These are phyloP conservation scores for Tritrichomonas foetus DNA, from an alignment of 208 protist species.

Conservation along the genomic window DNA sequence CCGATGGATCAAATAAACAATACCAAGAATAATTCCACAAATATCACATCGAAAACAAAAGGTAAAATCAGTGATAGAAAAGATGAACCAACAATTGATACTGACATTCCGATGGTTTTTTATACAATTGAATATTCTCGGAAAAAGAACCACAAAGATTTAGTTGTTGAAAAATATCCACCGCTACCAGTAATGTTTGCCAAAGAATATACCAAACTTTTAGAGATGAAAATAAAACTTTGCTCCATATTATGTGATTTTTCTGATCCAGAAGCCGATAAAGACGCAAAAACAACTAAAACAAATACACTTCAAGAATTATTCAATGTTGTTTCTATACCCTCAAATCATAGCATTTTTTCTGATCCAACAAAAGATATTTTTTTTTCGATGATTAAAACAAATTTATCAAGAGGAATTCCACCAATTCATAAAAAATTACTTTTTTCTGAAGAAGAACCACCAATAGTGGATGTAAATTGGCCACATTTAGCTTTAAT, in stretches of 20 bases:
- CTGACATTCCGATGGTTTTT: neutral
- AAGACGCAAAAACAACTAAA: neutral
- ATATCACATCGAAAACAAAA: too few species aligned
- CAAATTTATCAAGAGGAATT: neutral
- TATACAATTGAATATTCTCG: neutral
- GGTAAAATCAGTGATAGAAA: too few species aligned
- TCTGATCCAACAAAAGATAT: neutral
- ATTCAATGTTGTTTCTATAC: neutral
- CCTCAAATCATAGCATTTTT: neutral
- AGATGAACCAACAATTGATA: neutral
- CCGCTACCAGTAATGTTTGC: too few species aligned
- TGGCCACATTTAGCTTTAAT: neutral
- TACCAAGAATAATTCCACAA: too few species aligned
- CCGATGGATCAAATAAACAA: too few species aligned
- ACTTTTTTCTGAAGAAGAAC: neutral
- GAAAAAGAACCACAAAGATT: neutral
- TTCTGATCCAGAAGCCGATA: neutral
- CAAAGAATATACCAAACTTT: neutral
- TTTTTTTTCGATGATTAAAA: neutral
- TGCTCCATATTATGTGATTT: neutral
- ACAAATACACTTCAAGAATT: neutral
- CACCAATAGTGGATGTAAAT: neutral
- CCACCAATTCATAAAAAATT: neutral
- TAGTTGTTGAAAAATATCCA: neutral
- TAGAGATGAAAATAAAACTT: neutral